Base-by-base conservation (phyloP, 2,329 filamentous ascomycete species). In the Tothia fuscella region DNA sequence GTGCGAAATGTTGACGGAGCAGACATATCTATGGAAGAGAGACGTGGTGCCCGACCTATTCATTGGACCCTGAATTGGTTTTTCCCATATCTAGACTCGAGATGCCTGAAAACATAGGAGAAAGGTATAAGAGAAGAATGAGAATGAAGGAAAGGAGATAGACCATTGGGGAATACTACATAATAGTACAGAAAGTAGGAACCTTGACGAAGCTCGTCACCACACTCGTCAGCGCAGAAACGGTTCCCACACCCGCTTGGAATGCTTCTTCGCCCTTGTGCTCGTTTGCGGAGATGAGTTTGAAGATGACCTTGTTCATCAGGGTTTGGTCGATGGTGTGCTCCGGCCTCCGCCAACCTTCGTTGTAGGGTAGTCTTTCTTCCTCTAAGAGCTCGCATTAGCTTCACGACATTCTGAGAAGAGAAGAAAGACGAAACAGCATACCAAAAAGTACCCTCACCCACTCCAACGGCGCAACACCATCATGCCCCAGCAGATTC, bases 241-340 rank as follows among this genome's bases (percentile, higher is more conserved):
- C 24, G 2, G 44, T 43, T 4, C 44, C 44, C 13, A 46, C 4
- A 17, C 44, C 44, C 2, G 35, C 44, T 10, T 25, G 16, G 6
- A 24, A 19, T 1, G 44, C 44, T 25, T 46, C 44, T 3, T 36
- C 40, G 3, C 33, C 44, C 24, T 46, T 46, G 12, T 43, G 31
- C 14, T 43, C 33, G 17, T 46, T 46, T 1, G 44, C 44, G 6
- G 33, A 19, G 9, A 46, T 34, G 5, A 46, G 22, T 13, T 35
- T 43, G 26, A 42, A 43, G n/a, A 46, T 43, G 10, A 26, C 16
- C 13, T 40, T 22, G 25, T 39, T 31, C 40, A 46, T 46, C 16
- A 33, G 13, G 4, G 14, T 33, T 29, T 44, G 42, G 12, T 19
- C 21, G 17, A 44, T 25, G n/a, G 29, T 19, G 1, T 14, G 20